A percentile compares a stretch with the other conserved stretches of the same genome.
These are phyloP conservation scores for Primulina huaijiensis DNA, from an alignment of 257 asterid genomes.

Conservation along the genomic window DNA sequence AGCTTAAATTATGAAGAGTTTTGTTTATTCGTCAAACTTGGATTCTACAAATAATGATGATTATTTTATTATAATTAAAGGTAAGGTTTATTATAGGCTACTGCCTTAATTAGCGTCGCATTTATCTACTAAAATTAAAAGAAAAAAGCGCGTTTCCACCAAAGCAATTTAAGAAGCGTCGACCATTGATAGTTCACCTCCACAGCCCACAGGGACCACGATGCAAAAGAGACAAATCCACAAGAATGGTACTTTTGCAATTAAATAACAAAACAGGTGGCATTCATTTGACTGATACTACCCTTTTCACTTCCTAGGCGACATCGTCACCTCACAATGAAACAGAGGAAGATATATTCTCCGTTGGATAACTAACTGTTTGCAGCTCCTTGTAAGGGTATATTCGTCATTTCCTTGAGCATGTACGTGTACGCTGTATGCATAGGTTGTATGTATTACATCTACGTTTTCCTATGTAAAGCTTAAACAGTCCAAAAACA, in stretches of 20 bases:
- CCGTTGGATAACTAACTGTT: background rate
- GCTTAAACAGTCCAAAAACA: slow-evolving; percentile 13
- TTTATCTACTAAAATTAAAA: slow-evolving; percentile 19
- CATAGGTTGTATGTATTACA: slow-evolving; percentile 10
- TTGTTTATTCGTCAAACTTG: background rate
- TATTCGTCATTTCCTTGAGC: slow-evolving; percentile 22
- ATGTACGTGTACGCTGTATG: slow-evolving; percentile 7
- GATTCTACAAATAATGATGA: no score
- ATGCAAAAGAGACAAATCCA: slow-evolving; percentile 3
- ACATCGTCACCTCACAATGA: slow-evolving; percentile 16
- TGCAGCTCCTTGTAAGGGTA: slow-evolving; percentile 20
- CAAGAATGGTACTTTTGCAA: slow-evolving; percentile 15
- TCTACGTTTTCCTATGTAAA: slow-evolving; percentile 16
- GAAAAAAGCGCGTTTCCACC: slow-evolving; percentile 13
- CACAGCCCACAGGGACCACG: slow-evolving; percentile 23
- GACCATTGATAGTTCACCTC: slow-evolving; percentile 28
- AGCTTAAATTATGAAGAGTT: no score
- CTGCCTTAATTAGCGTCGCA: slow-evolving; percentile 30
- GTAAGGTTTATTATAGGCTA: background rate
- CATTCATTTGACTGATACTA: slow-evolving; percentile 3
- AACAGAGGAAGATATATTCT: slow-evolving; percentile 5
- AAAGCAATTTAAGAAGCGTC: slow-evolving; percentile 23
- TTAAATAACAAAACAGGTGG: background rate
- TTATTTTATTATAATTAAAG: no score
- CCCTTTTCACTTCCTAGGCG: slow-evolving; percentile 20